These are phyloP conservation scores for Penicillium ochrochloron DNA, from an alignment of 495 filamentous ascomycete species.

Conservation along the genomic window DNA sequence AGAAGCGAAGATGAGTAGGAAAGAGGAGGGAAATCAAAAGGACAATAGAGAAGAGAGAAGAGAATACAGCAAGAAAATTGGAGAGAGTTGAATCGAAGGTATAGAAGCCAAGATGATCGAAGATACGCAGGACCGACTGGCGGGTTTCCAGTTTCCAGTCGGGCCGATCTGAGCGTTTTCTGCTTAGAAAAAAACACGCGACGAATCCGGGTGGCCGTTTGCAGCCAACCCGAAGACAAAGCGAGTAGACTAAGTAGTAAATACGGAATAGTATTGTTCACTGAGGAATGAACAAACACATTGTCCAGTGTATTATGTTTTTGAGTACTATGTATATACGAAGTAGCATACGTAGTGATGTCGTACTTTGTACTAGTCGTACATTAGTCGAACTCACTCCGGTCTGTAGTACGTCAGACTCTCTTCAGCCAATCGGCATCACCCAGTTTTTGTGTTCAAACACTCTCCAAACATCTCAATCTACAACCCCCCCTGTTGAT, in stretches of 20 bases:
- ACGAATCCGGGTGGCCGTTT: constrained; percentile 39
- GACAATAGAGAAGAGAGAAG: constrained; percentile 7
- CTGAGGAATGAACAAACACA: neutral
- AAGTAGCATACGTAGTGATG: neutral
- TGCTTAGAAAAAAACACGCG: neutral
- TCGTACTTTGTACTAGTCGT: neutral
- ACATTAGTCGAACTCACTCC: neutral
- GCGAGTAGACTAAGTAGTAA: neutral
- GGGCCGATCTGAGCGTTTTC: constrained; percentile 2
- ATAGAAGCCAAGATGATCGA: neutral
- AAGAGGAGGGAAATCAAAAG: neutral
- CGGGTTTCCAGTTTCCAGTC: neutral
- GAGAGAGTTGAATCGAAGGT: constrained; percentile 9
- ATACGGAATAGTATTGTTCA: neutral
- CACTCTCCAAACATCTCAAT: constrained; percentile 1
- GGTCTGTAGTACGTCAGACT: neutral
- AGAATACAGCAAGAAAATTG: constrained; percentile 15
- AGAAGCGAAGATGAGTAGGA: neutral
- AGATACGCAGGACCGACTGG: neutral
- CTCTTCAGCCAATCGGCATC: neutral
- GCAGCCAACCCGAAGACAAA: constrained; percentile 17
- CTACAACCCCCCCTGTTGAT: neutral
- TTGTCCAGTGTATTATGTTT: neutral
- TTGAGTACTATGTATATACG: neutral
- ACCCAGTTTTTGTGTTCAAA: neutral